Percentiles rank a stretch among this genome's conserved stretches.
phyloP scores from a whole-genome alignment of 2,329 filamentous ascomycete species.

The Colletotrichum neosansevieriae region DNA sequence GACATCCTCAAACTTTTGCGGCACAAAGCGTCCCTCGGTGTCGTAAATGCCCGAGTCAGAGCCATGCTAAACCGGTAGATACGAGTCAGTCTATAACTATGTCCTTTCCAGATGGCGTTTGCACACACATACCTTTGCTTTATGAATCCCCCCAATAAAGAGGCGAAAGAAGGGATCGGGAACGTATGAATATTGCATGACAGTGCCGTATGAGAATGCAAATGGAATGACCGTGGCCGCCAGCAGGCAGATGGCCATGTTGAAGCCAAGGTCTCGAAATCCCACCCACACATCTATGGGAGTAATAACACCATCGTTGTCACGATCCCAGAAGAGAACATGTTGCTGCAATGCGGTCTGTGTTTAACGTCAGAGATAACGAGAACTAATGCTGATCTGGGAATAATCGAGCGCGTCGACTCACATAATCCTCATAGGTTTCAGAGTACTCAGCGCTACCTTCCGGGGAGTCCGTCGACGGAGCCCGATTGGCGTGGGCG shows the following conservation, averaged over 20 bases:
- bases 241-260: slow-evolving; percentile 50
- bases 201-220: slow-evolving; percentile 58
- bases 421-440: slow-evolving; percentile 23
- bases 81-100: background rate
- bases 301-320: slow-evolving; percentile 52
- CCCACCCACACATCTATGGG: slow-evolving; percentile 52
- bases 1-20: slow-evolving; percentile 61
- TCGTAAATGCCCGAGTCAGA: slow-evolving; percentile 58
- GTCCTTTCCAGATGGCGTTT: no score
- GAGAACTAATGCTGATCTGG: background rate
- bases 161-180: slow-evolving; percentile 51
- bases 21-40: slow-evolving; percentile 58
- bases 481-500: slow-evolving; percentile 23
- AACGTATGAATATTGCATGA: slow-evolving; percentile 47
- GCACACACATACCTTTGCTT: slow-evolving; percentile 47
- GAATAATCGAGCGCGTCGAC: background rate
- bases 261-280: slow-evolving; percentile 53
- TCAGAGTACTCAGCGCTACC: slow-evolving; percentile 22
- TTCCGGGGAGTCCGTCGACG: background rate
- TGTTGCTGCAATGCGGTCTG: slow-evolving; percentile 53
- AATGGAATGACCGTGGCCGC: slow-evolving; percentile 52
- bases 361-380: background rate
- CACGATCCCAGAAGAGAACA: slow-evolving; percentile 54
- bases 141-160: slow-evolving; percentile 51
- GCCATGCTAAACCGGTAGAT: slow-evolving; percentile 51